Evolutionary conservation across 108 stramenopile species (phyloP).

Genomic region (Stephanodiscus triporus): DNA sequence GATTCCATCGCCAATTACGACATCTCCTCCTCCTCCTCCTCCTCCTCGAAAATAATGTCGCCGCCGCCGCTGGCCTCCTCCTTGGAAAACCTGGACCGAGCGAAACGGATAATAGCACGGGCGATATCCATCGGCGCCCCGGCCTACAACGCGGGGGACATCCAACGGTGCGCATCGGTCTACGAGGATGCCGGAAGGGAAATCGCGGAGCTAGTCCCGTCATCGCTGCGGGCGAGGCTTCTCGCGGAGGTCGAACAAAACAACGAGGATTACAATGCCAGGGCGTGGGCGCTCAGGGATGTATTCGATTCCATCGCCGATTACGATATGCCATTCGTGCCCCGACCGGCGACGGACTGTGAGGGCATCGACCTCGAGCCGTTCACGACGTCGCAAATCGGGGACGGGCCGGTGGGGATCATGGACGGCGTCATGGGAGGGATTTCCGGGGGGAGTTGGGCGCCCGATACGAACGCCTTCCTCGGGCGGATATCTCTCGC

Average conservation of each 20-base stretch:
- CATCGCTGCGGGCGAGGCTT: conserved; percentile 23
- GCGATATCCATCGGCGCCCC: conserved; percentile 61
- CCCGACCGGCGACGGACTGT: not conserved
- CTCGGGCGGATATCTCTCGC: conserved; percentile 47
- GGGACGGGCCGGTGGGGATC: conserved; percentile 37
- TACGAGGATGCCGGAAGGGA: conserved; percentile 48
- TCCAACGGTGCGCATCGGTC: conserved; percentile 42
- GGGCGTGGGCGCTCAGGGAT: conserved; percentile 54
- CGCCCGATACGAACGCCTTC: conserved; percentile 42
- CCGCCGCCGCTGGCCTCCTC: not conserved
- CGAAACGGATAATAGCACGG: conserved; percentile 33
- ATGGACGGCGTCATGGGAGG: conserved; percentile 69
- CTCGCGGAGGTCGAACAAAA: conserved; percentile 6
- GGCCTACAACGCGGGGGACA: conserved; percentile 59
- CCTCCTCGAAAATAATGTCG: not conserved
- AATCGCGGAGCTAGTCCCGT: conserved; percentile 40
- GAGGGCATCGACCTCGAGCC: conserved; percentile 30
- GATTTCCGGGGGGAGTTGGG: conserved; percentile 46
- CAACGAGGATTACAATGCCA: conserved; percentile 30
- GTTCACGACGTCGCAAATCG: conserved; percentile 42
- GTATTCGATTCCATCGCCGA: conserved; percentile 56
- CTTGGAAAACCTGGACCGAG: not conserved
- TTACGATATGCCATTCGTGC: conserved; percentile 48
- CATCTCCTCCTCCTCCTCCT: not conserved
- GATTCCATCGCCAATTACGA: conserved; percentile 54